phyloP scores from a whole-genome alignment of 495 filamentous ascomycete genomes.

The Pyrenula massariospora region DNA sequence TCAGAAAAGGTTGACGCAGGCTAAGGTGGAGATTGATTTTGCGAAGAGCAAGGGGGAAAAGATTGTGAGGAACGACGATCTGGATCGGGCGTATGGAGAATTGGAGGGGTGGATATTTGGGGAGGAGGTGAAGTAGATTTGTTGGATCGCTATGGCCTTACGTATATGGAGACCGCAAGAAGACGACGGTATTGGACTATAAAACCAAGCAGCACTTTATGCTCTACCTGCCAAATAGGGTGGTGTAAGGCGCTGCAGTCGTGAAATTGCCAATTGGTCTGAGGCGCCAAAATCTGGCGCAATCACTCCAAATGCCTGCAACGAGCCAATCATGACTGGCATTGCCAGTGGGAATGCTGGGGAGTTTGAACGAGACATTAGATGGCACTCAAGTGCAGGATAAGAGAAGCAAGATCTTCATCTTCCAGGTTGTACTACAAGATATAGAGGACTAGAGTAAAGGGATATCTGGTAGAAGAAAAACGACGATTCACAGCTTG shows the following conservation, averaged over 20 bases:
- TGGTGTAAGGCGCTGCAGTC: too few species aligned
- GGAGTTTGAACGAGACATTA: too few species aligned
- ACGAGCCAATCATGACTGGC: too few species aligned
- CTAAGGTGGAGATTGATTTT: slow-evolving; percentile 72
- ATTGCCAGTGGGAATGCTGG: too few species aligned
- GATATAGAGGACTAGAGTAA: not conserved
- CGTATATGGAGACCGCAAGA: not conserved
- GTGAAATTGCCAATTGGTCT: too few species aligned
- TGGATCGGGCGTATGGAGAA: slow-evolving; percentile 74
- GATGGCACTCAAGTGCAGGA: too few species aligned
- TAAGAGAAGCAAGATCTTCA: not conserved
- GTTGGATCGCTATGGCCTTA: not conserved
- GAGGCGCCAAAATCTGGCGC: too few species aligned
- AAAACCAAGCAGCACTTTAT: too few species aligned
- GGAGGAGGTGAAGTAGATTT: slow-evolving; percentile 23
- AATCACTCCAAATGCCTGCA: too few species aligned
- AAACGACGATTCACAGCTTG: not conserved
- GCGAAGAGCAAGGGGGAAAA: slow-evolving; percentile 63
- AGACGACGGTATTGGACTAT: too few species aligned
- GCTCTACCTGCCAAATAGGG: too few species aligned
- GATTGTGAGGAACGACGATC: slow-evolving; percentile 80
- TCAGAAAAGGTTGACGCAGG: slow-evolving; percentile 63
- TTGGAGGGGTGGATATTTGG: slow-evolving; percentile 53
- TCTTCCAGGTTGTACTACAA: not conserved
- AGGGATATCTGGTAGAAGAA: not conserved